Percentiles rank a stretch among this genome's conserved stretches.
Evolutionary conservation across 1,284 basidiomycete species (phyloP).

Genomic region (Austroboletus novae-zelandiae): DNA sequence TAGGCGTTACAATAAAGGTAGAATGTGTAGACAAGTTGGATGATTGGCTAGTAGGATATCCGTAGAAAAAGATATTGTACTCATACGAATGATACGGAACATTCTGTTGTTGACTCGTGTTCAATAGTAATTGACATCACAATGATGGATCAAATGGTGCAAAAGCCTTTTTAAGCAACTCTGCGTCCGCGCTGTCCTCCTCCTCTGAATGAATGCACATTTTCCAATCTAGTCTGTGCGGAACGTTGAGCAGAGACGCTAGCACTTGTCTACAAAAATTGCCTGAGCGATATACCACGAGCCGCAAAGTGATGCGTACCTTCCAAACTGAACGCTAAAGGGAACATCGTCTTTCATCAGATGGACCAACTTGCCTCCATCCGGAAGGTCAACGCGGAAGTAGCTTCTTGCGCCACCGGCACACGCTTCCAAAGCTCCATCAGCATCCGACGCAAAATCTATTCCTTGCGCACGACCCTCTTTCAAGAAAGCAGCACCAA

Average conservation of each 20-base stretch:
- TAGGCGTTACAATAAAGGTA: slow-evolving; percentile 10
- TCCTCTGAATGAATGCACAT: slow-evolving; percentile 76
- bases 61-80: slow-evolving; percentile 4
- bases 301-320: slow-evolving; percentile 51
- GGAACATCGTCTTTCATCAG: slow-evolving; percentile 72
- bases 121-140: slow-evolving; percentile 5
- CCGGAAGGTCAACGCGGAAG: slow-evolving; percentile 87
- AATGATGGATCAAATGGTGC: slow-evolving; percentile 62
- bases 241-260: slow-evolving; percentile 67
- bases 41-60: not conserved
- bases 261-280: slow-evolving; percentile 64
- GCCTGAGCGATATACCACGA: not conserved
- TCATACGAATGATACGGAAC: not conserved
- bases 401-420: slow-evolving; percentile 65
- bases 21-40: not conserved
- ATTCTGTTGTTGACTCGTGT: not conserved
- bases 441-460: slow-evolving; percentile 64
- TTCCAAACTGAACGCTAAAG: slow-evolving; percentile 90
- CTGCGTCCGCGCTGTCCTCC: slow-evolving; percentile 79
- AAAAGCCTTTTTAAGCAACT: slow-evolving; percentile 81
- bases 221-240: slow-evolving; percentile 88
- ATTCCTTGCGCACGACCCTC: slow-evolving; percentile 67
- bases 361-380: slow-evolving; percentile 84
- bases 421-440: slow-evolving; percentile 57
- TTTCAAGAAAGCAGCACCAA: slow-evolving; percentile 68